A percentile compares a stretch with the other conserved stretches of the same genome.
Conservation (phyloP, 2,329 filamentous ascomycete genomes). For the Endocalyx cinctus region DNA sequence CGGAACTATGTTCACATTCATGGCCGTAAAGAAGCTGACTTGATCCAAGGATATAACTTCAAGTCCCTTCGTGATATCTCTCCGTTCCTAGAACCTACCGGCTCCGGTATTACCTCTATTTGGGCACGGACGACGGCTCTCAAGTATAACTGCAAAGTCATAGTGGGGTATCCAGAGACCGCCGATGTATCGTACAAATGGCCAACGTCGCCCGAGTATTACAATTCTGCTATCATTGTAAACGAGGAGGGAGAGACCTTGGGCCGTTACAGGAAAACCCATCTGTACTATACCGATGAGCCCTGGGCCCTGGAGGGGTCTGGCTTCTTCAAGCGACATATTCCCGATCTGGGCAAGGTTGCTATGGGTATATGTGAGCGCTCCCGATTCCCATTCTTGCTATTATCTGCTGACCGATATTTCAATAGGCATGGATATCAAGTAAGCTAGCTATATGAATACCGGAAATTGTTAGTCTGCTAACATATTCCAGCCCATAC, state of each 20-base stretch:
- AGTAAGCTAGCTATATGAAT: slow-evolving; percentile 34
- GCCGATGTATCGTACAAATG: slow-evolving; percentile 46
- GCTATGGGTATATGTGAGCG: slow-evolving; percentile 56
- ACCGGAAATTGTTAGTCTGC: slow-evolving; percentile 13
- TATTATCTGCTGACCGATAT: slow-evolving; percentile 10
- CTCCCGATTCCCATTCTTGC: slow-evolving; percentile 3
- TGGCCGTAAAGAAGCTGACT: slow-evolving; percentile 15
- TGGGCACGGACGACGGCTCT: slow-evolving; percentile 67
- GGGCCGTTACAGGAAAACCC: slow-evolving; percentile 57
- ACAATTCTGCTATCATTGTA: slow-evolving; percentile 47
- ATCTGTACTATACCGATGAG: slow-evolving; percentile 57
- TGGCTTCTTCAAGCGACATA: slow-evolving; percentile 43
- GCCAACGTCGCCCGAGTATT: slow-evolving; percentile 41
- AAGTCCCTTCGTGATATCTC: slow-evolving; percentile 61
- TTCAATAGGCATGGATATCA: slow-evolving; percentile 52
- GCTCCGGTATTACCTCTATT: slow-evolving; percentile 61
- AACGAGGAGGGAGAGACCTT: slow-evolving; percentile 55
- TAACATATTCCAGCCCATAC: slow-evolving; percentile 37
- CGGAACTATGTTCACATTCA: too few relatives aligned
- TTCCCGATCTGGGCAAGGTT: slow-evolving; percentile 46
- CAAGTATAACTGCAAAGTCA: slow-evolving; percentile 63
- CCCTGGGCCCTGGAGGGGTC: slow-evolving; percentile 55
- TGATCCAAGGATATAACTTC: slow-evolving; percentile 68
- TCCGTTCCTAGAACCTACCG: slow-evolving; percentile 63
- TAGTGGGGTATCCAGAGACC: slow-evolving; percentile 71